These are phyloP conservation scores for Diaporthe sp. DNA, from an alignment of 2,329 filamentous ascomycete genomes.

Conservation along the genomic window DNA sequence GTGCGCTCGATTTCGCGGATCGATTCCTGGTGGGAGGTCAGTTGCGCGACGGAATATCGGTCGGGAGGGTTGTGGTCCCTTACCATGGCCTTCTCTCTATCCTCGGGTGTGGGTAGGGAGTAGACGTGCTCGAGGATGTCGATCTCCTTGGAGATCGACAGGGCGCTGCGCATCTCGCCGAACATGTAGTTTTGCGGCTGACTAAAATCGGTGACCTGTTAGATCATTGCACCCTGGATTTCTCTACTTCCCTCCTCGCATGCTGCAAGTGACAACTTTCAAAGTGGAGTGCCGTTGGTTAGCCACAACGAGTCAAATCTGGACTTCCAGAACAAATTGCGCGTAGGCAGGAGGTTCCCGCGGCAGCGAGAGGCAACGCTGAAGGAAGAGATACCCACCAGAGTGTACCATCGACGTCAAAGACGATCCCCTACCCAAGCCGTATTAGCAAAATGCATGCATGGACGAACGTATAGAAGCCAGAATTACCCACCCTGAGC, in stretches of 20 bases:
- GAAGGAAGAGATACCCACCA: conserved; percentile 71
- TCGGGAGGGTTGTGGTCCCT: background rate
- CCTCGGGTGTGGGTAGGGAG: conserved; percentile 68
- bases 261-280: too few relatives aligned
- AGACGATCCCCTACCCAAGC: conserved; percentile 70
- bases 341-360: background rate
- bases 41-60: background rate
- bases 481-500: conserved; percentile 45
- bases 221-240: background rate
- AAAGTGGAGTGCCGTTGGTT: too few relatives aligned
- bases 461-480: background rate
- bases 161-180: conserved; percentile 79
- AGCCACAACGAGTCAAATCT: background rate
- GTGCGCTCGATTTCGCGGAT: conserved; percentile 83
- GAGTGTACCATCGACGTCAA: conserved; percentile 95
- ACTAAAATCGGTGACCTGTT: conserved; percentile 54
- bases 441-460: conserved; percentile 14
- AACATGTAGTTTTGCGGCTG: conserved; percentile 98
- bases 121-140: conserved; percentile 95
- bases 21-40: conserved; percentile 54
- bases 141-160: conserved; percentile 75
- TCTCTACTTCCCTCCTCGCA: background rate
- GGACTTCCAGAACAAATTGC: background rate
- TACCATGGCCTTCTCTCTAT: conserved; percentile 70
- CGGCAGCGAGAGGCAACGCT: background rate